Percentiles rank a stretch among this genome's conserved stretches.
These are phyloP conservation scores for Xylaria sp. DNA, from an alignment of 2,329 filamentous ascomycete genomes.

Conservation along the genomic window DNA sequence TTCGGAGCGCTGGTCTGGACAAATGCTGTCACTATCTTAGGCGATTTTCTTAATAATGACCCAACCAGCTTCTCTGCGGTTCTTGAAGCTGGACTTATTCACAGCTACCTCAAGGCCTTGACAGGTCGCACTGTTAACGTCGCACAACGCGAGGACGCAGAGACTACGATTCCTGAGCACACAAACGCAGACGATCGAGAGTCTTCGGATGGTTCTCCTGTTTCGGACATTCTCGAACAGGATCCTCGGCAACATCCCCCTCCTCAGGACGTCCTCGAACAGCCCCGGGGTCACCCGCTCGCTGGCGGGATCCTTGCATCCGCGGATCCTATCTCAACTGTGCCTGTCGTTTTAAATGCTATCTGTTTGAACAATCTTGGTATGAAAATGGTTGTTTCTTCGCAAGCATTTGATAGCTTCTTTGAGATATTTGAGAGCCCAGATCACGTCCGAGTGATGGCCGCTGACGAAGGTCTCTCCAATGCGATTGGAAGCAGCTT, in stretches of 20 bases:
- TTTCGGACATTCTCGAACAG: slow-evolving; percentile 52
- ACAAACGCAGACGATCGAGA: slow-evolving; percentile 51
- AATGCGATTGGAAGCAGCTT: slow-evolving; percentile 83
- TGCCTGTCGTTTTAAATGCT: slow-evolving; percentile 89
- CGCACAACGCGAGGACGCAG: slow-evolving; percentile 48
- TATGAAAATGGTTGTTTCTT: slow-evolving; percentile 86
- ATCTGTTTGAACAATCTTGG: slow-evolving; percentile 92
- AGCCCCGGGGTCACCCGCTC: slow-evolving; percentile 56
- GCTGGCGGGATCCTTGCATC: slow-evolving; percentile 85
- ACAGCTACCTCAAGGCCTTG: slow-evolving; percentile 84
- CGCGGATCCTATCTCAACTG: slow-evolving; percentile 84
- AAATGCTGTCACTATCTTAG: slow-evolving; percentile 88
- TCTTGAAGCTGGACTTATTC: slow-evolving; percentile 90
- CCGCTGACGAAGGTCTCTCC: slow-evolving; percentile 75
- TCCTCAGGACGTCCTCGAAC: slow-evolving; percentile 59
- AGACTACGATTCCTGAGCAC: slow-evolving; percentile 47
- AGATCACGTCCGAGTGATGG: slow-evolving; percentile 85
- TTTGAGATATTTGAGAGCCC: slow-evolving; percentile 98
- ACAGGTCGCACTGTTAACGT: slow-evolving; percentile 64
- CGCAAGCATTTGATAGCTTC: slow-evolving; percentile 83
- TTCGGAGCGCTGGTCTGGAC: slow-evolving; percentile 98
- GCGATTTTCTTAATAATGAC: slow-evolving; percentile 98
- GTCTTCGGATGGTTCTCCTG: slow-evolving; percentile 54
- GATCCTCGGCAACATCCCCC: slow-evolving; percentile 64
- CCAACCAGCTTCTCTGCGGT: slow-evolving; percentile 97